Base-by-base conservation (phyloP, 176 grass and related monocot genomes). In the Aegilops speltoides region DNA sequence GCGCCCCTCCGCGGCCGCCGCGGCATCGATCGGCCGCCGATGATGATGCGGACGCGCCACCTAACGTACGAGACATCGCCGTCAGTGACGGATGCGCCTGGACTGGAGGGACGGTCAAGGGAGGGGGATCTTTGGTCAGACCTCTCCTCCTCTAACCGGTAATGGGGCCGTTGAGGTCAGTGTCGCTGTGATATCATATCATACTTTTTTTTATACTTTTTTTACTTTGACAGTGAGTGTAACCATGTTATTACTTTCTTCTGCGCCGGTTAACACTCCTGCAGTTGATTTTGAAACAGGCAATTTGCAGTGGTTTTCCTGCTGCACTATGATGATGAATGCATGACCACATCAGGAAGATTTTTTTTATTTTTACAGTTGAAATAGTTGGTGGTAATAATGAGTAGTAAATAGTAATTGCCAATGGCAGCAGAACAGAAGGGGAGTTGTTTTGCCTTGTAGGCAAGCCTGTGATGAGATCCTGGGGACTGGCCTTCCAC, bases 401-500 rank as follows among this genome's bases (percentile, higher is more conserved):
- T 13, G 73, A 45, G 22, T n/a, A n/a, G n/a, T n/a, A n/a, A n/a
- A n/a, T n/a, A n/a, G n/a, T 54, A 7, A 10, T 83, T 74, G 45
- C 15, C 57, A 60, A 60, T 28, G 40, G 76, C 81, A 52, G 63
- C 81, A 64, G 23, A 88, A 64, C 81, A 64, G 23, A 88, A 64
- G 89, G 69, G 22, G 23, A 66, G 45, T 32, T 26, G 64, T 50
- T 83, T 82, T 77, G 61, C 83, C 54, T 59, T 59, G 54, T 8
- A 59, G 3, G 54, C 16, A 54, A 54, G 9, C 61, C 69, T 69
- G 75, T 81, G 70, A 77, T 85, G 70, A 76, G 20, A 31, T 41
- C 69, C 48, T 65, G 69, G 48, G 1, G 64, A 45, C 82, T 91
- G 86, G 82, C 86, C 82, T 71, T 78, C 86, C 86, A 87, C 84